Base-by-base conservation (phyloP, 2,329 filamentous ascomycete species). In the Alternaria ethzedia region DNA sequence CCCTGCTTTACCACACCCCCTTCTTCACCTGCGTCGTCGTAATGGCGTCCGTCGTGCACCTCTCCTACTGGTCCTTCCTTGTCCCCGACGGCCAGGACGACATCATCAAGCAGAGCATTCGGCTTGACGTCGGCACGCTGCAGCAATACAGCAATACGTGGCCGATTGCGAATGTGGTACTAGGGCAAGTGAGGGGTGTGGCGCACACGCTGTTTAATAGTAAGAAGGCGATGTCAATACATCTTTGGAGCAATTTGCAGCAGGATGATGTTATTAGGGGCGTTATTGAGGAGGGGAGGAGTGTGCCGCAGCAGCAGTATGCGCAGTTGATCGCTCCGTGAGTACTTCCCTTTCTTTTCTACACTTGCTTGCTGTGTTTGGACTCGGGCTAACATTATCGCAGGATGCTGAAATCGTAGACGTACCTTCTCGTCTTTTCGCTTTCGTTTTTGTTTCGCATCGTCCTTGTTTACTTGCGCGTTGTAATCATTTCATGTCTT, bases 41-140 rank as follows among this genome's bases (percentile, higher is more conserved):
- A 56, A 80, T 80, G 78, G 77, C 78, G 4, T 77, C 75, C 0
- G 78, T 81, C 15, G 78, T 81, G 3, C 77, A 81, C 52, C 73
- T 81, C 89, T 92, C 90, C 59, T 92, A 91, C 66, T 97, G 93
- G 88, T 88, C 87, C 6, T 83, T 84, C 71, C 83, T 76, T 61
- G 81, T 78, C 13, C 80, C 69, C 13, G 78, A 78, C 70, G 83
- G 85, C 64, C 86, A 88, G 70, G 89, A 89, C 73, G 89, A 89
- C 65, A 88, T 88, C 71, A 84, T 91, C 68, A 90, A 90, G 66
- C 91, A 93, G 80, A 89, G 88, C 70, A 91, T 97, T 57, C 88
- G 90, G 1, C 86, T 97, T 13, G 94, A 93, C 66, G 93, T 91
- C 61, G 92, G 91, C 15, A 90, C 91, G 0, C 85, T 96, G 44